phyloP scores from a whole-genome alignment of 495 filamentous ascomycete genomes.

The Friedmanniomyces endolithicus region DNA sequence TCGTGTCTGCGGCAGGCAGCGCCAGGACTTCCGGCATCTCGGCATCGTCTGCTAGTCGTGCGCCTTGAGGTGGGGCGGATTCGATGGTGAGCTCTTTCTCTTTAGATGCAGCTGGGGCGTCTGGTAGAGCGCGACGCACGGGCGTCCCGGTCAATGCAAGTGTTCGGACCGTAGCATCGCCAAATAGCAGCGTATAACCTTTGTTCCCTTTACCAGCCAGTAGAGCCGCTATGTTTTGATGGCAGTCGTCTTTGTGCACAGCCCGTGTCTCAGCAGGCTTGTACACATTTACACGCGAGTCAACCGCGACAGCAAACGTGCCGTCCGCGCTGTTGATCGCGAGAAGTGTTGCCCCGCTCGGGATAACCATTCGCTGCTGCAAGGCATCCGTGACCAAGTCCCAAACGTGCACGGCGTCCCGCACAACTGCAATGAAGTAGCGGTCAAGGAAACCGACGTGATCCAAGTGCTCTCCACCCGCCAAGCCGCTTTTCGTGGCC shows the following conservation, averaged over 20 bases:
- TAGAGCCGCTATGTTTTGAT: constrained; percentile 42
- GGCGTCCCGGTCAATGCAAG: constrained; percentile 32
- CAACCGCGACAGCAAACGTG: constrained; percentile 17
- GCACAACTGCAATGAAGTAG: constrained; percentile 44
- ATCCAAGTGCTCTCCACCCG: constrained; percentile 37
- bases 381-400: constrained; percentile 51
- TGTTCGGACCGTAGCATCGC: constrained; percentile 37
- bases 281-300: constrained; percentile 7
- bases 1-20: constrained; percentile 21
- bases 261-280: constrained; percentile 35
- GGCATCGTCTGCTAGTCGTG: constrained; percentile 32
- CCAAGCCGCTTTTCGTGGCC: constrained; percentile 43
- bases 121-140: constrained; percentile 10
- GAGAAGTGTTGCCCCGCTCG: constrained; percentile 32
- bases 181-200: constrained; percentile 39
- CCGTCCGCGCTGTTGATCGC: constrained; percentile 44
- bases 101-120: neutral
- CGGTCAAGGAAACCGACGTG: constrained; percentile 47
- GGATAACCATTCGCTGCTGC: constrained; percentile 31
- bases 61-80: constrained; percentile 32
- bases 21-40: constrained; percentile 29
- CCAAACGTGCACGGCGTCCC: constrained; percentile 36
- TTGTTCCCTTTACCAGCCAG: constrained; percentile 31
- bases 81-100: neutral
- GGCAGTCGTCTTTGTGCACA: constrained; percentile 27